These are phyloP conservation scores for Arbutus unedo DNA, from an alignment of 148 eudicot genomes.

Conservation along the genomic window DNA sequence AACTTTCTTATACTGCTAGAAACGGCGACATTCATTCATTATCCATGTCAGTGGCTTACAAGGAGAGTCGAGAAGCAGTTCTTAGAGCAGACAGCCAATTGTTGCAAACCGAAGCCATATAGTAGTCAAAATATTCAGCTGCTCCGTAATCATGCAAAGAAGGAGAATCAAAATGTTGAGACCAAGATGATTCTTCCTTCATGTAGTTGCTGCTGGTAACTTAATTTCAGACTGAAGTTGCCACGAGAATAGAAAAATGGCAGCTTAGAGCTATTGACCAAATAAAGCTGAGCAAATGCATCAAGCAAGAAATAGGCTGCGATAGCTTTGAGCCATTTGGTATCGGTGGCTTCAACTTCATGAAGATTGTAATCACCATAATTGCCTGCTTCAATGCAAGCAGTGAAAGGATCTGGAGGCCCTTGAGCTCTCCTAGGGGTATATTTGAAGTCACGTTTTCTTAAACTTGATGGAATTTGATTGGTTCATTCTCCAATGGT, in stretches of 20 bases:
- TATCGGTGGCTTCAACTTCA: background rate
- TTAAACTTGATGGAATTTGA: background rate
- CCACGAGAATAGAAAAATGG: background rate
- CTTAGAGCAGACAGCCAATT: background rate
- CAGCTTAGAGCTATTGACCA: background rate
- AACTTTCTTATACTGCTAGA: background rate
- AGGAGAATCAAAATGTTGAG: background rate
- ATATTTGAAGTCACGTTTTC: too few relatives aligned
- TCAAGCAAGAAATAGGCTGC: background rate
- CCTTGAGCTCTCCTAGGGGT: background rate
- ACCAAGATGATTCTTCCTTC: slow-evolving; percentile 1
- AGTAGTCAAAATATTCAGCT: background rate
- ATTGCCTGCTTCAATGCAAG: background rate
- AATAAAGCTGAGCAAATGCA: background rate
- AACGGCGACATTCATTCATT: background rate
- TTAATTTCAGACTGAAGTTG: background rate
- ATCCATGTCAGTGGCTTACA: background rate
- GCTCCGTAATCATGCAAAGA: background rate
- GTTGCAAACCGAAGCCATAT: background rate
- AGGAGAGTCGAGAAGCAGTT: background rate
- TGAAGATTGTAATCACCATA: background rate
- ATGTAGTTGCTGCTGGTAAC: background rate
- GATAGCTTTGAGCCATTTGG: background rate
- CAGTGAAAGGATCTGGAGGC: background rate
- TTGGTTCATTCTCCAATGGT: background rate